Base-by-base conservation (phyloP, 2,329 filamentous ascomycete species). In the Cordyceps javanica region DNA sequence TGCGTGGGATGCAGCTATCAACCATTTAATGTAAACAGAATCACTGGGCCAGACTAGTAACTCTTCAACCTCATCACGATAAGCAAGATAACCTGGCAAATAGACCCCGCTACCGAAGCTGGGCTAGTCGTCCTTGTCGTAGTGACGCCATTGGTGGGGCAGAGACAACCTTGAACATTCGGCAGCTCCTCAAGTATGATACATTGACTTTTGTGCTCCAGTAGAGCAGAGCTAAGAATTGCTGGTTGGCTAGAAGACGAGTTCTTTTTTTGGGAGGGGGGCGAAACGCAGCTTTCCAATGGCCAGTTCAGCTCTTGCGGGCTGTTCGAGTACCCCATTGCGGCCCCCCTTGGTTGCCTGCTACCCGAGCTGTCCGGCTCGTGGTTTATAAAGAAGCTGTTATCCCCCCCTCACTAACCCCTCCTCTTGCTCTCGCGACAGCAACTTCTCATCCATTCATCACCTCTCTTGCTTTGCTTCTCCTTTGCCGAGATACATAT, bases 81-180 rank as follows among this genome's bases (percentile, higher is more conserved):
- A 34, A 21, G n/a, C n/a, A n/a, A n/a, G n/a, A n/a, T n/a, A n/a
- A n/a, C n/a, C n/a, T n/a, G n/a, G n/a, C n/a, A n/a, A n/a, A n/a
- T n/a, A n/a, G n/a, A n/a, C 50, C 50, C 50, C 50, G 21, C 52
- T 21, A 8, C 5, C 13, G 19, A 26, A 39, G n/a, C n/a, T 16
- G 25, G 19, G 19, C 42, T 13, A 30, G 14, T 16, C 28, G 14
- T 45, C 30, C 21, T 7, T 21, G 39, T 54, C 36, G 38, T 16
- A 25, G 55, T 57, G 55, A 57, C 55, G 55, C 48, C 55, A 57
- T 57, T 50, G 55, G 55, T 57, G 55, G 55, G 46, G 55, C 55
- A 52, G n/a, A 48, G 30, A 38, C 26, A 45, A 52, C 28, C 46
- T 57, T 42, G 39, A 57, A n/a, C 39, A 26, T 38, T 25, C 48